Percentiles rank a stretch among this genome's conserved stretches.
Evolutionary conservation across 495 filamentous ascomycete species (phyloP).

Genomic region (Trichoderma parareesei): DNA sequence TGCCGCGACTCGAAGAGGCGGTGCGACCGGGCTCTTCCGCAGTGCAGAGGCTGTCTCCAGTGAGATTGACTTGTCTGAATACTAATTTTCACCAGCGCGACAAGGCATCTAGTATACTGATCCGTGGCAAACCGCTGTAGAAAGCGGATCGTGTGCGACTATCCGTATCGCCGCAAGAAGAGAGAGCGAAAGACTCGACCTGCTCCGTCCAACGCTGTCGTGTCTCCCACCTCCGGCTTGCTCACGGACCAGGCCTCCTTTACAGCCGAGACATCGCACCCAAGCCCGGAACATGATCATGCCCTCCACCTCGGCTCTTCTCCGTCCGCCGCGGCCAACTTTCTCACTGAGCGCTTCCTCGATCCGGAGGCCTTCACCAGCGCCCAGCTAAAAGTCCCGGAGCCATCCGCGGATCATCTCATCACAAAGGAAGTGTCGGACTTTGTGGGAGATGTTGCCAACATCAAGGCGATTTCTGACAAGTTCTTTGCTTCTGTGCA

Average conservation of each 20-base stretch:
- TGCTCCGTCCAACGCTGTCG: constrained; percentile 10
- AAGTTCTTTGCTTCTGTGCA: constrained; percentile 32
- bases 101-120: too few species aligned
- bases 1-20: constrained; percentile 38
- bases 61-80: constrained; percentile 21
- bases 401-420: background rate
- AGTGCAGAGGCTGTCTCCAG: constrained; percentile 32
- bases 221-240: constrained; percentile 19
- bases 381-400: background rate
- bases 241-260: background rate
- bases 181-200: constrained; percentile 17
- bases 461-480: constrained; percentile 23
- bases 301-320: constrained; percentile 2
- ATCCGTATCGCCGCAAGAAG: constrained; percentile 21
- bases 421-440: constrained; percentile 24
- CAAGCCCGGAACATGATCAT: constrained; percentile 1
- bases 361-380: background rate
- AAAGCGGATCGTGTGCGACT: constrained; percentile 15
- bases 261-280: background rate
- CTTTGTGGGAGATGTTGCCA: constrained; percentile 20
- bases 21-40: constrained; percentile 40
- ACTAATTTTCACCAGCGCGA: too few species aligned
- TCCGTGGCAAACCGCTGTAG: constrained; percentile 16
- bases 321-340: background rate
- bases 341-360: background rate